phyloP scores from a whole-genome alignment of 75 land plant species.

The Adiantum capillusveneris region DNA sequence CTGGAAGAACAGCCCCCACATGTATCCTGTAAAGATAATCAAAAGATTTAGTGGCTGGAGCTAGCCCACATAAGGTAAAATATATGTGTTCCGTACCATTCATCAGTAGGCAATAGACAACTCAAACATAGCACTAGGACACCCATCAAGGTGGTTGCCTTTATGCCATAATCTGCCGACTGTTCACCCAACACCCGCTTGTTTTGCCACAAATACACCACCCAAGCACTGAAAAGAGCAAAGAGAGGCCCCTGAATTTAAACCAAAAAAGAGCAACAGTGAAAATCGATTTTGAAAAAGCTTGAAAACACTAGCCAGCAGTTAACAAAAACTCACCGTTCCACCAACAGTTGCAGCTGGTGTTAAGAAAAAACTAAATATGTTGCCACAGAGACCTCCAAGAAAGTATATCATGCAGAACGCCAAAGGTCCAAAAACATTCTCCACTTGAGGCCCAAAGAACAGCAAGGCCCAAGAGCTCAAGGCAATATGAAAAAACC shows the following conservation, averaged over 20 bases:
- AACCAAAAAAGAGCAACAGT: too few relatives aligned
- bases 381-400: slow-evolving; percentile 73
- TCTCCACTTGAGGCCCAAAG: slow-evolving; percentile 64
- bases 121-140: slow-evolving; percentile 40
- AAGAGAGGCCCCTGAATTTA: slow-evolving; percentile 78
- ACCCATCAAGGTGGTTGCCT: slow-evolving; percentile 44
- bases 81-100: slow-evolving; percentile 35
- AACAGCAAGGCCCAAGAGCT: slow-evolving; percentile 63
- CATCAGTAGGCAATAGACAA: slow-evolving; percentile 46
- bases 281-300: background rate
- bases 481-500: slow-evolving; percentile 62
- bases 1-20: slow-evolving; percentile 55
- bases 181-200: slow-evolving; percentile 43
- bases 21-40: slow-evolving; percentile 41
- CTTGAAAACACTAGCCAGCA: background rate
- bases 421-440: slow-evolving; percentile 65
- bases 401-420: slow-evolving; percentile 69
- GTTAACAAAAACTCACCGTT: slow-evolving; percentile 44
- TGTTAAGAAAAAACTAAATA: slow-evolving; percentile 71
- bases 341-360: slow-evolving; percentile 79
- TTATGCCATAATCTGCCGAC: slow-evolving; percentile 46
- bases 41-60: background rate
- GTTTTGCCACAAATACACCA: slow-evolving; percentile 52
- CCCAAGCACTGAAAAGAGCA: slow-evolving; percentile 75
- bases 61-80: background rate